Percentiles rank a stretch among this genome's conserved stretches.
These are phyloP conservation scores for Ascochyta koolunga DNA, from an alignment of 2,329 filamentous ascomycete species.

Conservation along the genomic window DNA sequence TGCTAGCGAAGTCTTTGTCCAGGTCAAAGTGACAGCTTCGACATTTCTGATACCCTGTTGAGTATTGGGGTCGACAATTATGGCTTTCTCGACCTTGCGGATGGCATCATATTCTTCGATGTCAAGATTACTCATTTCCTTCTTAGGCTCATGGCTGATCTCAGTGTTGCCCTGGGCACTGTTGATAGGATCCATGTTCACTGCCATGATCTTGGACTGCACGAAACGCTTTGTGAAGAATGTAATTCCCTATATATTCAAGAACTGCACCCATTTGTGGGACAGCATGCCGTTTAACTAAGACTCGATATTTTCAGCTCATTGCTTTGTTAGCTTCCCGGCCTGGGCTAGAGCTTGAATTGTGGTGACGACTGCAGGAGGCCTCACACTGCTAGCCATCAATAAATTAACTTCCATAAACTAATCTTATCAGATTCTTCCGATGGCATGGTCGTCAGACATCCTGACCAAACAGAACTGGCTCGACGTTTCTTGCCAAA, in stretches of 20 bases:
- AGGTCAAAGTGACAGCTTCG: conserved; percentile 48
- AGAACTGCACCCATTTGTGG: neutral
- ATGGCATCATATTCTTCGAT: conserved; percentile 24
- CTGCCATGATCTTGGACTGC: neutral
- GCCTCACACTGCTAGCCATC: conserved; percentile 13
- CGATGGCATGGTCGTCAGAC: conserved; percentile 9
- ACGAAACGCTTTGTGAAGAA: neutral
- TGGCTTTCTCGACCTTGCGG: conserved; percentile 24
- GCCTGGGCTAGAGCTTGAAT: conserved; percentile 23
- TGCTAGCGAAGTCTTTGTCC: conserved; percentile 44
- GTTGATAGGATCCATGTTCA: conserved; percentile 8
- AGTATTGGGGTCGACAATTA: conserved; percentile 20
- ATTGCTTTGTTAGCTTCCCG: conserved; percentile 9
- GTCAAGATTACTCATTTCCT: conserved; percentile 17
- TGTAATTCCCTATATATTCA: conserved; percentile 1
- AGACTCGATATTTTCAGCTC: conserved; percentile 8
- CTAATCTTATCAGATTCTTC: conserved; percentile 25
- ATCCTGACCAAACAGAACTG: neutral
- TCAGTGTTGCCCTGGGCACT: conserved; percentile 2
- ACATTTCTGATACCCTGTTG: conserved; percentile 45
- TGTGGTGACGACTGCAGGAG: conserved; percentile 16
- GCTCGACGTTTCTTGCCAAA: neutral
- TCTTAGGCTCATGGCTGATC: conserved; percentile 16
- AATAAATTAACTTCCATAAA: conserved; percentile 8
- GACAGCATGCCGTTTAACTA: neutral